Conservation (phyloP, 202 grass and related monocot species). For the Carex sylvatica region DNA sequence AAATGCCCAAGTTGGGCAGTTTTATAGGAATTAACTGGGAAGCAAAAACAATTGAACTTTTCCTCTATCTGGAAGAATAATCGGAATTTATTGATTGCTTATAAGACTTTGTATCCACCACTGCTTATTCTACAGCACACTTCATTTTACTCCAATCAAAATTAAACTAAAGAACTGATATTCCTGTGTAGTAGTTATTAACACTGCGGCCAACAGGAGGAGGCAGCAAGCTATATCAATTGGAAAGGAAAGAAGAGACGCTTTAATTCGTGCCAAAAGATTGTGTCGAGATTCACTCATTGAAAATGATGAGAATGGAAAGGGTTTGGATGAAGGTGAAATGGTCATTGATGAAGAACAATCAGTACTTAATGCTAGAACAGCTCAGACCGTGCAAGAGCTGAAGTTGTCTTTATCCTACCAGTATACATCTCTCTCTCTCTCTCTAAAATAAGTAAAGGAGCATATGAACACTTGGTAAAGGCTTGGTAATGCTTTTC, state of each 20-base stretch:
- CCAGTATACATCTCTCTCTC: constrained; percentile 48
- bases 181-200: constrained; percentile 49
- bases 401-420: constrained; percentile 60
- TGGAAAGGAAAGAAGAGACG: constrained; percentile 93
- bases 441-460: constrained; percentile 1
- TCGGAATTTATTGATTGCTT: background rate
- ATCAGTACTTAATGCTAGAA: constrained; percentile 55
- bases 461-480: background rate
- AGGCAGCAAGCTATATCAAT: constrained; percentile 71
- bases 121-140: background rate
- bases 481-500: background rate
- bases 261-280: constrained; percentile 89
- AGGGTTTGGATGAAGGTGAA: constrained; percentile 53
- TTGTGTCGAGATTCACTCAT: constrained; percentile 62
- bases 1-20: background rate
- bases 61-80: background rate
- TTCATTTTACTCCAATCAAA: background rate
- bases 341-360: constrained; percentile 81
- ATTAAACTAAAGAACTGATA: background rate
- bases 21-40: background rate
- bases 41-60: background rate
- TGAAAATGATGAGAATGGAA: constrained; percentile 36
- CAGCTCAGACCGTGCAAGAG: constrained; percentile 62
- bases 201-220: constrained; percentile 50
- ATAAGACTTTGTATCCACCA: background rate